Evolutionary conservation across 2,329 filamentous ascomycete genomes (phyloP).

Genomic region (Monosporascus sp.): DNA sequence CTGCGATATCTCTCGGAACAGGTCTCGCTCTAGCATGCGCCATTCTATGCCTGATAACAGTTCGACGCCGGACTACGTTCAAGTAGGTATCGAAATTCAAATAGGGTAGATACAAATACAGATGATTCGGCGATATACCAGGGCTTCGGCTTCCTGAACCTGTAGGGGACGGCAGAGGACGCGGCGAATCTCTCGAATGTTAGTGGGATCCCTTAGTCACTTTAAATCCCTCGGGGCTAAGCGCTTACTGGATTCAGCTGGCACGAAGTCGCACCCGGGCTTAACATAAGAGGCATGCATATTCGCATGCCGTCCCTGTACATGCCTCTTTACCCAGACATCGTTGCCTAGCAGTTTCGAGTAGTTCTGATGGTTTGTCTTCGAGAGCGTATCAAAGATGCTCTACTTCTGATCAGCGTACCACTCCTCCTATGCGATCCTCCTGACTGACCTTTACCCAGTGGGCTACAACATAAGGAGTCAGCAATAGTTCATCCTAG

Average conservation of each 20-base stretch:
- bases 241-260: constrained; percentile 27
- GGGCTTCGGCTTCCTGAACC: constrained; percentile 23
- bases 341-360: constrained; percentile 39
- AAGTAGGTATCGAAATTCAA: constrained; percentile 62
- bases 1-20: constrained; percentile 48
- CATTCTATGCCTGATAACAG: constrained; percentile 47
- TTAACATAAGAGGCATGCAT: constrained; percentile 45
- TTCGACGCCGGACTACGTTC: constrained; percentile 49
- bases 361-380: constrained; percentile 36
- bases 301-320: constrained; percentile 43
- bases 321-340: constrained; percentile 44
- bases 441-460: constrained; percentile 47
- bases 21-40: constrained; percentile 50
- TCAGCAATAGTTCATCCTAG: too few species aligned
- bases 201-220: background rate
- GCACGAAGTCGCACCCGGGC: constrained; percentile 42
- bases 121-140: constrained; percentile 25
- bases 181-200: constrained; percentile 29
- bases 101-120: constrained; percentile 53
- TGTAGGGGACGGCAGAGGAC: constrained; percentile 21
- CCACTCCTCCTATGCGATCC: constrained; percentile 12
- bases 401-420: constrained; percentile 21
- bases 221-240: constrained; percentile 3
- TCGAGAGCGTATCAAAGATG: constrained; percentile 38
- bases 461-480: constrained; percentile 21